phyloP scores from a whole-genome alignment of 2,329 filamentous ascomycete species.

The Pseudogymnoascus sp. region DNA sequence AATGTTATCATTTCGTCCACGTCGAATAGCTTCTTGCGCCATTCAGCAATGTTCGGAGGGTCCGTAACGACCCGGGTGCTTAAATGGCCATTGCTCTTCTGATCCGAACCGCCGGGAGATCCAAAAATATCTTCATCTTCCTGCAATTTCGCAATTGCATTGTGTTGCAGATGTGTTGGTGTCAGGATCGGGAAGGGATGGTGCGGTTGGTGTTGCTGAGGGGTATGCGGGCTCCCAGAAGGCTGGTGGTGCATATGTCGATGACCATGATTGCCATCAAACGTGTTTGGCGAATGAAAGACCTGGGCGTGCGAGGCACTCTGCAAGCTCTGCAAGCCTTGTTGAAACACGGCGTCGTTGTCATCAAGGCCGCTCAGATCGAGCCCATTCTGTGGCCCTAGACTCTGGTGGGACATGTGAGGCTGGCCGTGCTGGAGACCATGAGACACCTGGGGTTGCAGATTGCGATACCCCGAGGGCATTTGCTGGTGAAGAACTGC shows the following conservation, averaged over 20 bases:
- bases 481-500: conserved; percentile 19
- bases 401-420: conserved; percentile 21
- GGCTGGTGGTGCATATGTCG: conserved; percentile 24
- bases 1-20: conserved; percentile 66
- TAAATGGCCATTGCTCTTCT: conserved; percentile 43
- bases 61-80: conserved; percentile 51
- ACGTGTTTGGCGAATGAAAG: conserved; percentile 28
- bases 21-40: conserved; percentile 66
- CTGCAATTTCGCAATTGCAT: conserved; percentile 28
- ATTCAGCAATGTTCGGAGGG: conserved; percentile 59
- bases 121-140: conserved; percentile 33
- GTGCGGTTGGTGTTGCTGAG: conserved; percentile 30
- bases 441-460: conserved; percentile 27
- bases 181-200: conserved; percentile 42
- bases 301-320: conserved; percentile 27
- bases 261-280: conserved; percentile 28
- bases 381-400: conserved; percentile 31
- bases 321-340: conserved; percentile 30
- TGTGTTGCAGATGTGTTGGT: conserved; percentile 27
- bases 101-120: conserved; percentile 29
- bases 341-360: conserved; percentile 32
- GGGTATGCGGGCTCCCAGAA: conserved; percentile 27
- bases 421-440: conserved; percentile 26
- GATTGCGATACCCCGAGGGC: conserved; percentile 21
- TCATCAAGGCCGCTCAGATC: conserved; percentile 35